A percentile compares a stretch with the other conserved stretches of the same genome.
phyloP scores from a whole-genome alignment of 2,329 filamentous ascomycete genomes.

The Dactylellina cionopaga region DNA sequence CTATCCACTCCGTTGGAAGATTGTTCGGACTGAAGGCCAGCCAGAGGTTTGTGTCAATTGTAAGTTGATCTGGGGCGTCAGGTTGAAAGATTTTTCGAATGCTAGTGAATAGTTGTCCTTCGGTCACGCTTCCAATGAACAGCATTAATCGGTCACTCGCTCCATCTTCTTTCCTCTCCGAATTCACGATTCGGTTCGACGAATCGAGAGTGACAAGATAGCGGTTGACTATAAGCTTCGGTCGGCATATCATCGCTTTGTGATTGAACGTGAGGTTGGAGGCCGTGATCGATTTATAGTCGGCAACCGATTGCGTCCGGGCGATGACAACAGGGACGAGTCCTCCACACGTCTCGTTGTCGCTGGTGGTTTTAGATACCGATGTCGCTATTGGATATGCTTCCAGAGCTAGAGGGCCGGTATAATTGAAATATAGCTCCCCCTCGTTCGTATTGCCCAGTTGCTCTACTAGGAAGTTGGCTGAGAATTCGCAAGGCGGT shows the following conservation, averaged over 20 bases:
- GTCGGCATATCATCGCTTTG: slow-evolving; percentile 24
- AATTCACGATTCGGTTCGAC: slow-evolving; percentile 10
- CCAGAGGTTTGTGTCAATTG: slow-evolving; percentile 7
- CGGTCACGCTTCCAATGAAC: slow-evolving; percentile 24
- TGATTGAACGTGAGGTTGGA: neutral
- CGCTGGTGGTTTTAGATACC: slow-evolving; percentile 3
- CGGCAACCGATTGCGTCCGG: neutral
- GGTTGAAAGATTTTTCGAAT: slow-evolving; percentile 33
- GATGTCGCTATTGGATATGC: slow-evolving; percentile 8
- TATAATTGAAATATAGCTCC: neutral
- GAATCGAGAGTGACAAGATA: slow-evolving; percentile 23
- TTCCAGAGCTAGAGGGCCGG: slow-evolving; percentile 16
- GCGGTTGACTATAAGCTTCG: neutral
- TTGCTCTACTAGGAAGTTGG: neutral
- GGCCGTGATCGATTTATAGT: neutral
- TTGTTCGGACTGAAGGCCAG: slow-evolving; percentile 63
- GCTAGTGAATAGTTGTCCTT: slow-evolving; percentile 19
- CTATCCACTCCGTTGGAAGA: slow-evolving; percentile 61
- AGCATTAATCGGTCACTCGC: neutral
- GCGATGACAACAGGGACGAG: slow-evolving; percentile 24
- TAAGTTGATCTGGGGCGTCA: slow-evolving; percentile 58
- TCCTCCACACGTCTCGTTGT: slow-evolving; percentile 16
- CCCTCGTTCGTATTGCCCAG: neutral
- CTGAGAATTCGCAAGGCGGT: slow-evolving; percentile 10
- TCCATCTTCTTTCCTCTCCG: neutral